A percentile compares a stretch with the other conserved stretches of the same genome.
Conservation (phyloP, 176 grass and related monocot genomes). For the Musa troglodytarum region DNA sequence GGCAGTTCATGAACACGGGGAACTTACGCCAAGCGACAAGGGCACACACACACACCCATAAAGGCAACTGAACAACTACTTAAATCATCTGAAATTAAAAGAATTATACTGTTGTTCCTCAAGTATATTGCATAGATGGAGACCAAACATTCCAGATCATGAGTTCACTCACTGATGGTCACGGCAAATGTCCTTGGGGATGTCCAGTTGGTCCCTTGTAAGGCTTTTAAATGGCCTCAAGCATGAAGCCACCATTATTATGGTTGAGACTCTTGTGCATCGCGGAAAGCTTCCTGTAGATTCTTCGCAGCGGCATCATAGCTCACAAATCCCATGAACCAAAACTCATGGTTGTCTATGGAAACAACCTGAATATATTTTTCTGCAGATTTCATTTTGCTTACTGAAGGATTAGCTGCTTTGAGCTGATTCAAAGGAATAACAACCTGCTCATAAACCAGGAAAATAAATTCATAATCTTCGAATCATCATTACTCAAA, state of each 20-base stretch:
- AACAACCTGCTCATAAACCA: constrained; percentile 13
- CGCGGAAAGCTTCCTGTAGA: constrained; percentile 3
- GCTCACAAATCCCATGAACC: constrained; percentile 19
- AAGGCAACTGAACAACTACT: too few species aligned
- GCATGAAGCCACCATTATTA: neutral
- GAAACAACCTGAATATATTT: constrained; percentile 19
- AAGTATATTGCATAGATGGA: too few species aligned
- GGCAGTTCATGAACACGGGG: too few species aligned
- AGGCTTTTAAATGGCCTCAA: neutral
- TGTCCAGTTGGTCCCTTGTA: neutral
- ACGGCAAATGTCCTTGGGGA: neutral
- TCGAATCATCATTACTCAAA: neutral
- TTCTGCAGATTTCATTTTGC: constrained; percentile 15
- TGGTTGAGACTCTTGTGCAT: neutral
- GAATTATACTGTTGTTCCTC: too few species aligned
- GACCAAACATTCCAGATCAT: neutral
- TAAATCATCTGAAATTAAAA: too few species aligned
- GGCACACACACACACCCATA: too few species aligned
- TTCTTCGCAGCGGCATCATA: neutral
- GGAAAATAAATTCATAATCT: neutral
- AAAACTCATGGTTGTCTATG: constrained; percentile 11
- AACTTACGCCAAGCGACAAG: too few species aligned
- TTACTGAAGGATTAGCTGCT: constrained; percentile 4
- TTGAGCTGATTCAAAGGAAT: constrained; percentile 18
- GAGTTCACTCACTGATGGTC: neutral